These are phyloP conservation scores for Phoma herbarum DNA, from an alignment of 2,329 filamentous ascomycete species.

Conservation along the genomic window DNA sequence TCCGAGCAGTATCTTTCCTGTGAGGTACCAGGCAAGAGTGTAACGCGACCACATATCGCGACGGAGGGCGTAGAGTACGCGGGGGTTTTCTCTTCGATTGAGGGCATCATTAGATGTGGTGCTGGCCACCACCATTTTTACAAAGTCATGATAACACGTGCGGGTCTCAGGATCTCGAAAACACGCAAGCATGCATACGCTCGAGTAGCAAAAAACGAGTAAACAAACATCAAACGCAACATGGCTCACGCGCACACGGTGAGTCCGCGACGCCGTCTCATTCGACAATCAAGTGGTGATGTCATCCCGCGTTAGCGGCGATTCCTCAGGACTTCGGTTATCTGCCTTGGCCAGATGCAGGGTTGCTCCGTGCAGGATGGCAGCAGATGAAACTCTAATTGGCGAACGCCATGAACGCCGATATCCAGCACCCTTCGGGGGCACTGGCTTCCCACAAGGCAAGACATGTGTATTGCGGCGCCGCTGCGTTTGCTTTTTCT, in stretches of 20 bases:
- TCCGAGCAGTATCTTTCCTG: constrained; percentile 51
- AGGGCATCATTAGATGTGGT: not conserved
- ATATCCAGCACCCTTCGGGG: too few relatives aligned
- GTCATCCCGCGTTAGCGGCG: constrained; percentile 11
- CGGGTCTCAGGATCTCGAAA: too few relatives aligned
- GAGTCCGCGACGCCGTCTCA: not conserved
- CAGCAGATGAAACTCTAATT: not conserved
- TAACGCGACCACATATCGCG: not conserved
- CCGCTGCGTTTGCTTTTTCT: not conserved
- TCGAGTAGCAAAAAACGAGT: not conserved
- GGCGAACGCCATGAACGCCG: not conserved
- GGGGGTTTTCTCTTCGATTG: not conserved
- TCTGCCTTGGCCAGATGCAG: too few relatives aligned
- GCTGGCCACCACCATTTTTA: not conserved
- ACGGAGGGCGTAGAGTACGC: not conserved
- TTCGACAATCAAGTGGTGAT: not conserved
- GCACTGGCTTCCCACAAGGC: too few relatives aligned
- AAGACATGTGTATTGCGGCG: constrained; percentile 16
- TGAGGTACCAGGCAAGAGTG: constrained; percentile 36
- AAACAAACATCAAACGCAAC: not conserved
- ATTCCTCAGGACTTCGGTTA: too few relatives aligned
- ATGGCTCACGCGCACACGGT: not conserved
- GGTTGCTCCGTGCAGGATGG: not conserved
- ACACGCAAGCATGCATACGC: too few relatives aligned
- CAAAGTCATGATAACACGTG: not conserved